Base-by-base conservation (phyloP, 208 protist species). In the Willaertia magna region DNA sequence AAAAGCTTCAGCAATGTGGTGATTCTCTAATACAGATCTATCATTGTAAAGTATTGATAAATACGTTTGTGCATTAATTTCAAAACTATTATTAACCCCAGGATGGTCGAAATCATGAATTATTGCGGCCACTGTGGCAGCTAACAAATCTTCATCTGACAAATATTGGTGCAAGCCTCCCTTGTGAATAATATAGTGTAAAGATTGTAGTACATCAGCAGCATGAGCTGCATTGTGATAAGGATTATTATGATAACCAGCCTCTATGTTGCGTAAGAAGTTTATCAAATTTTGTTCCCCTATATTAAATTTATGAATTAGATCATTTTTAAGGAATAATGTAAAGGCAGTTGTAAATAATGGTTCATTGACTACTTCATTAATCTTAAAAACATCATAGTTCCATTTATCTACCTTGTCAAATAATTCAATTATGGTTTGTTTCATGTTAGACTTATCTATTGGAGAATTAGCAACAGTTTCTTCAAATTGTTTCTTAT, bases 21-120 rank as follows among this genome's bases (percentile, higher is more conserved):
- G 88, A 82, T 97, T 97, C 88, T 98, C 96, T 18, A 98, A 91
- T n/a, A 98, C 95, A 76, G 94, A 96, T 30, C 91, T 89, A 89
- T 98, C 95, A 87, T 98, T 98, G 92, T 98, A 98, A 86, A 95
- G 82, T 40, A 92, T 95, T 3, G 96, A 95, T 51, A 95, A 88
- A 82, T 95, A 90, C 39, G 90, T 92, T n/a, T 88, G 87, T 1
- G 93, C 89, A 67, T 91, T 91, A 22, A 93, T 86, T 39, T 91
- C 85, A 82, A 94, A 95, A 43, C 61, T 86, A 87, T 95, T 95
- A 86, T 93, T 93, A 18, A 94, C 49, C 61, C 97, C 97, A n/a
- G 96, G 96, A 88, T 98, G 97, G 61, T 97, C 93, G 86, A 95
- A 94, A 91, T 99, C 97, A 91, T 98, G 97, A 79, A 97, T 96